A percentile compares a stretch with the other conserved stretches of the same genome.
phyloP scores from a whole-genome alignment of 108 stramenopile species.

The Skeletonema menzelii region DNA sequence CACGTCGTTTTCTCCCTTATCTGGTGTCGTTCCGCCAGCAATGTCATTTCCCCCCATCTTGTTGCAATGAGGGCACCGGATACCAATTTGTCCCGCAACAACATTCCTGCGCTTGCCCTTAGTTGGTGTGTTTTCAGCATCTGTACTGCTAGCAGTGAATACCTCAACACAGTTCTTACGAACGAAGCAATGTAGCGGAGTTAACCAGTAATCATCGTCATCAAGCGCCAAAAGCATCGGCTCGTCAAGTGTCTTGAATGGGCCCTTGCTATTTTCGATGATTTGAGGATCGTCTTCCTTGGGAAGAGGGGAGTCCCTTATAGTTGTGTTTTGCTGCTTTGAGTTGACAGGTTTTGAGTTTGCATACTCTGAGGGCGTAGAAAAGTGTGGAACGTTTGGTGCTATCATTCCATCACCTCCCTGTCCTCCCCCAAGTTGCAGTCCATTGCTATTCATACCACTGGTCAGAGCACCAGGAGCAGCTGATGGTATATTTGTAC shows the following conservation, averaged over 20 bases:
- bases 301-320: background rate
- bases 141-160: slow-evolving; percentile 64
- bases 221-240: slow-evolving; percentile 63
- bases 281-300: background rate
- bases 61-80: slow-evolving; percentile 83
- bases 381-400: background rate
- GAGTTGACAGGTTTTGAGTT: background rate
- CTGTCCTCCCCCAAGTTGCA: background rate
- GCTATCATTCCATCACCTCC: background rate
- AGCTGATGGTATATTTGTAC: background rate
- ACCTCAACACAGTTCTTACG: slow-evolving; percentile 76
- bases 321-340: background rate
- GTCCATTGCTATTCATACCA: background rate
- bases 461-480: background rate
- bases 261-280: slow-evolving; percentile 53
- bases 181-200: slow-evolving; percentile 84
- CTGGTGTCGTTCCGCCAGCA: background rate
- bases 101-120: slow-evolving; percentile 84
- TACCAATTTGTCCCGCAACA: slow-evolving; percentile 80
- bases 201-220: slow-evolving; percentile 78
- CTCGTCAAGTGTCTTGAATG: slow-evolving; percentile 53
- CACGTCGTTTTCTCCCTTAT: background rate
- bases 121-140: slow-evolving; percentile 63
- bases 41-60: slow-evolving; percentile 8
- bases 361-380: background rate